Percentiles rank a stretch among this genome's conserved stretches.
phyloP scores from a whole-genome alignment of 345 rosid species.

The Populus pruinosa region DNA sequence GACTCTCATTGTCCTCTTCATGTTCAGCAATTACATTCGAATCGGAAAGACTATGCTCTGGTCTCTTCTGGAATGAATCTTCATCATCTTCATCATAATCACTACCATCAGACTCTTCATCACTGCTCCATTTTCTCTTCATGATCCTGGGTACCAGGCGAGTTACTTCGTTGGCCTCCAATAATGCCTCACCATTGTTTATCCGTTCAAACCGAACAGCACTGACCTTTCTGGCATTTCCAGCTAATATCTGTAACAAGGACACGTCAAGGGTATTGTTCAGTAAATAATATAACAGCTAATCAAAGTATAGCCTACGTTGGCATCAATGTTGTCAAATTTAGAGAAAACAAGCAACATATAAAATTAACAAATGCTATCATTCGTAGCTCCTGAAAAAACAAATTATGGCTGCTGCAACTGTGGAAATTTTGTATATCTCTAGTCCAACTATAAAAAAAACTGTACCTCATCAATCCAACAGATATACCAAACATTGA shows the following conservation, averaged over 20 bases:
- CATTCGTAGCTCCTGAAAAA: too few relatives aligned
- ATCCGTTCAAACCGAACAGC: conserved; percentile 84
- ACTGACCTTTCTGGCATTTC: conserved; percentile 94
- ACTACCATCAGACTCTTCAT: conserved; percentile 40
- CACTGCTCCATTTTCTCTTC: conserved; percentile 74
- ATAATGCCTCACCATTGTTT: conserved; percentile 42
- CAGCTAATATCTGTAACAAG: conserved; percentile 71
- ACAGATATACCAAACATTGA: not conserved
- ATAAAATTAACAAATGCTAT: not conserved
- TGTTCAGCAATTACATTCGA: conserved; percentile 47
- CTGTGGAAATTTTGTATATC: not conserved
- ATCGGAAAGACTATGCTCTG: conserved; percentile 42
- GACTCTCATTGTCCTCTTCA: conserved; percentile 32
- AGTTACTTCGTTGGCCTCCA: conserved; percentile 61
- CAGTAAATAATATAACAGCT: conserved; percentile 8
- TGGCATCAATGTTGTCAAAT: not conserved
- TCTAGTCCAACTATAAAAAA: not conserved
- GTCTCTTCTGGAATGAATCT: conserved; percentile 31
- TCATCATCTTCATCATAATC: conserved; percentile 40
- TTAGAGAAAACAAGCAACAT: not conserved
- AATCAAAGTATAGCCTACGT: conserved; percentile 2
- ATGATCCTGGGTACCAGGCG: conserved; percentile 69
- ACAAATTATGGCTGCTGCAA: not conserved
- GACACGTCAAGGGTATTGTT: conserved; percentile 3
- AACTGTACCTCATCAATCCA: not conserved